Conservation (phyloP, 2,329 filamentous ascomycete genomes). For the Samsoniella hepiali region DNA sequence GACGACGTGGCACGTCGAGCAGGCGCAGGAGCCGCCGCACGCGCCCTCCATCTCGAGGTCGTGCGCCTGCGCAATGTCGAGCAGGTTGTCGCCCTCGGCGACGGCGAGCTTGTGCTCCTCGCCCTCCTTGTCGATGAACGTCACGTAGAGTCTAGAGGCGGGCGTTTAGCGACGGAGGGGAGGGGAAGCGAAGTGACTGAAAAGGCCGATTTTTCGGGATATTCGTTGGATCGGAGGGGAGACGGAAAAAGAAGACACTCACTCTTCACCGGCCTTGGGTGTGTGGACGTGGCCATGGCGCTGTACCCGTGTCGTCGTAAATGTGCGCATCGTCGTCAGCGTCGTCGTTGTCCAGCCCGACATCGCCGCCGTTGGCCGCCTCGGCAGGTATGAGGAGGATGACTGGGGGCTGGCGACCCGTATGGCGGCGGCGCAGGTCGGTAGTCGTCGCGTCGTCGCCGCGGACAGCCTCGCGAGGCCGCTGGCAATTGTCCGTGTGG, state of each 20-base stretch:
- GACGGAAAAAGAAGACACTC: conserved; percentile 35
- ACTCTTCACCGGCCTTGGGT: conserved; percentile 92
- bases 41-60: conserved; percentile 99
- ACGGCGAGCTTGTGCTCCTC: conserved; percentile 74
- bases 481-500: conserved; percentile 32
- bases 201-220: too few relatives aligned
- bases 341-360: neutral
- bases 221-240: neutral
- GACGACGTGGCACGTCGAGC: conserved; percentile 90
- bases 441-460: conserved; percentile 28
- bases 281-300: conserved; percentile 77
- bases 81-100: conserved; percentile 80
- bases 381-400: neutral
- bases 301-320: conserved; percentile 60
- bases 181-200: too few relatives aligned
- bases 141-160: conserved; percentile 70
- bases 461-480: conserved; percentile 33
- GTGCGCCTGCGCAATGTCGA: conserved; percentile 92
- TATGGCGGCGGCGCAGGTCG: conserved; percentile 24
- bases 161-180: neutral
- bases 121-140: conserved; percentile 90
- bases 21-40: conserved; percentile 90
- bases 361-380: conserved; percentile 2
- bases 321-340: conserved; percentile 40
- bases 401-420: conserved; percentile 22